phyloP scores from a whole-genome alignment of 1,139 yeast species.

The Sugiyamaella neomexicana region DNA sequence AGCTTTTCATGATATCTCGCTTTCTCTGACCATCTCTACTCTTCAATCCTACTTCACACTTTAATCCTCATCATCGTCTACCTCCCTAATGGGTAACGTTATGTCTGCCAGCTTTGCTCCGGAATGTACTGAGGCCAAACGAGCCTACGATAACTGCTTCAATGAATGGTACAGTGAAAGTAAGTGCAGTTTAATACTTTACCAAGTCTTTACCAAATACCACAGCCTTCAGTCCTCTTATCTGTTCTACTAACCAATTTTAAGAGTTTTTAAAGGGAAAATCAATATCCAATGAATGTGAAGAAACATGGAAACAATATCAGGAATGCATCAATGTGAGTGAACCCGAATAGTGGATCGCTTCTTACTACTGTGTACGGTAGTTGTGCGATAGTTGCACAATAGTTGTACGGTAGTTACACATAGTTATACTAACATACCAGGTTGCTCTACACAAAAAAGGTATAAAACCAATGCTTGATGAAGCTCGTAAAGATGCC shows the following conservation, averaged over 20 bases:
- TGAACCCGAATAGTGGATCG: conserved; percentile 10
- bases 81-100: conserved; percentile 39
- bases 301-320: conserved; percentile 83
- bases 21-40: neutral
- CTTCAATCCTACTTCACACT: too few relatives aligned
- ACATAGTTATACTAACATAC: neutral
- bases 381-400: neutral
- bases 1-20: neutral
- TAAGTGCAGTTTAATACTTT: too few relatives aligned
- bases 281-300: conserved; percentile 77
- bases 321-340: conserved; percentile 76
- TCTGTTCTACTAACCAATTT: conserved; percentile 13
- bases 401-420: neutral
- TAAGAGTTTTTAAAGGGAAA: conserved; percentile 67
- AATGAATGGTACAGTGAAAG: conserved; percentile 94
- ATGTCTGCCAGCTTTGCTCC: conserved; percentile 97
- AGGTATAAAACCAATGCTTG: conserved; percentile 80
- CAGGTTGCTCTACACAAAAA: conserved; percentile 61
- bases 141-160: conserved; percentile 87
- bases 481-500: conserved; percentile 87
- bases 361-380: neutral
- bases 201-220: too few relatives aligned
- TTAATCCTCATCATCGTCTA: neutral
- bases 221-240: neutral
- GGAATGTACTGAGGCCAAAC: conserved; percentile 86